Evolutionary conservation across 129 eudicot genomes (phyloP).

Genomic region (Saussurea involucrata): DNA sequence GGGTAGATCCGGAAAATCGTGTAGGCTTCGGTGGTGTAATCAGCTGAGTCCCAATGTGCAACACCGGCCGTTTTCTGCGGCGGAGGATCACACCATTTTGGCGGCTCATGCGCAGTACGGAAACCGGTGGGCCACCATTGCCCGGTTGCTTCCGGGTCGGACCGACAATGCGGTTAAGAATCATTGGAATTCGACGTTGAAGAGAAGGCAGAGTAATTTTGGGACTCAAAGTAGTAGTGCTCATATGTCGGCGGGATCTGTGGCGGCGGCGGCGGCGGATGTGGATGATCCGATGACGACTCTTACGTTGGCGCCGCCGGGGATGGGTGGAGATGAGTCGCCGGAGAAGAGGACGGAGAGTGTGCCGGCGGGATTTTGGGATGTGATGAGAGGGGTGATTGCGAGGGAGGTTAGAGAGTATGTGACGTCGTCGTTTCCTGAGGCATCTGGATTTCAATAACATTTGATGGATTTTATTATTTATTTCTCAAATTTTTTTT

Average conservation of each 20-base stretch:
- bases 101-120: constrained; percentile 71
- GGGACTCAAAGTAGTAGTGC: background rate
- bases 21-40: constrained; percentile 87
- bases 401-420: constrained; percentile 72
- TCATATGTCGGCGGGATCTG: constrained; percentile 21
- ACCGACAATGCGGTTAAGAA: constrained; percentile 90
- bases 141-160: constrained; percentile 66
- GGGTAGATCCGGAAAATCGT: constrained; percentile 83
- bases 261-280: background rate
- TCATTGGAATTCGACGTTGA: constrained; percentile 74
- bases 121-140: constrained; percentile 82
- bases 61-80: constrained; percentile 67
- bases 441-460: constrained; percentile 38
- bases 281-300: constrained; percentile 54
- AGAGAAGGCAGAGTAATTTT: constrained; percentile 23
- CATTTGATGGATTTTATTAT: background rate
- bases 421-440: constrained; percentile 55
- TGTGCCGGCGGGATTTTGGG: constrained; percentile 46
- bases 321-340: constrained; percentile 38
- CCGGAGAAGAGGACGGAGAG: constrained; percentile 31
- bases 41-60: constrained; percentile 75
- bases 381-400: constrained; percentile 62
- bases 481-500: background rate
- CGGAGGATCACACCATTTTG: constrained; percentile 56
- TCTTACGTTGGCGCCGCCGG: constrained; percentile 66